phyloP scores from a whole-genome alignment of 306 rosid genomes.

The Geum urbanum region DNA sequence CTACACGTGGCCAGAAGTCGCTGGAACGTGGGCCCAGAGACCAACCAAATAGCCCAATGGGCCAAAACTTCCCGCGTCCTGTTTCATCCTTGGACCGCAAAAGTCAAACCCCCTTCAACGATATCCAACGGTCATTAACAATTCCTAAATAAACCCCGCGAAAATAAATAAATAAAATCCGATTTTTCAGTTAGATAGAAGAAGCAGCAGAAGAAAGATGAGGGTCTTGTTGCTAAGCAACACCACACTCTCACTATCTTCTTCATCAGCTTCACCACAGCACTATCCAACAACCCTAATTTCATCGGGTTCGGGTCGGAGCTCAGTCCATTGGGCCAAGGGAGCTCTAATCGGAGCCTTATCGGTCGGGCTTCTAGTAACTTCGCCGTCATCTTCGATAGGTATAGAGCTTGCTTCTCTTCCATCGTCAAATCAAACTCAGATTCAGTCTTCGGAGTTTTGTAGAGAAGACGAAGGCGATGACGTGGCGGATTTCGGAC shows the following conservation, averaged over 20 bases:
- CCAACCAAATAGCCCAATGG: background rate
- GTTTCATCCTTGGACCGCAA: background rate
- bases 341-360: no score
- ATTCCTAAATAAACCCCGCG: background rate
- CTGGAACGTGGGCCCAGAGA: background rate
- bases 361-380: no score
- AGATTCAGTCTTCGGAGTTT: slow-evolving; percentile 25
- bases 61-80: background rate
- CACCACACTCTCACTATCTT: slow-evolving; percentile 27
- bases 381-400: slow-evolving; percentile 34
- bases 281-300: slow-evolving; percentile 18
- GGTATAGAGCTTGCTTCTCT: slow-evolving; percentile 34
- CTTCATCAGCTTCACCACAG: slow-evolving; percentile 5
- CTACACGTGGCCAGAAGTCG: background rate
- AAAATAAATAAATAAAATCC: background rate
- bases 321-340: slow-evolving; percentile 22
- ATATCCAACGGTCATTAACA: background rate
- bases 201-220: slow-evolving; percentile 43
- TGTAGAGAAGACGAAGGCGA: slow-evolving; percentile 47
- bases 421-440: slow-evolving; percentile 8
- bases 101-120: background rate
- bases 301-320: slow-evolving; percentile 11
- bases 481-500: slow-evolving; percentile 19
- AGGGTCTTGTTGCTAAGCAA: slow-evolving; percentile 31
- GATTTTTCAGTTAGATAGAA: background rate